Conservation (phyloP, 495 filamentous ascomycete genomes). For the Peziza echinospora region DNA sequence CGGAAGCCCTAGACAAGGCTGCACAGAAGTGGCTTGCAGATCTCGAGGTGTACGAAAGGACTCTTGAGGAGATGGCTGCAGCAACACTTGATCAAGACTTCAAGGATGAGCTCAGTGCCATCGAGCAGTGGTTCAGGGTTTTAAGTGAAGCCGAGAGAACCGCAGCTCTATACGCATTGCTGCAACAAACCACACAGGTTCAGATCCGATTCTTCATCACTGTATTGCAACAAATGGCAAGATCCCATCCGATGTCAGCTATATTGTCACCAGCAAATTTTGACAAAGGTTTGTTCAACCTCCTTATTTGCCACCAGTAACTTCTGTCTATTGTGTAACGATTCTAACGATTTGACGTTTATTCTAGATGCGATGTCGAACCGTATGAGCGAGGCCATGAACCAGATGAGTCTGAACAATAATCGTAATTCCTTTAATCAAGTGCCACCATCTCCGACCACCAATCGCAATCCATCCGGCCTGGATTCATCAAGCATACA, state of each 20-base stretch:
- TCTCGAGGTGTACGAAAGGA: slow-evolving; percentile 94
- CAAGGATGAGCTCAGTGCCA: slow-evolving; percentile 95
- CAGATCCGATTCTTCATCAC: slow-evolving; percentile 99
- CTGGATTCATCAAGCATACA: slow-evolving; percentile 88
- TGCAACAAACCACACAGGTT: slow-evolving; percentile 96
- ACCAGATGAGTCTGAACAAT: slow-evolving; percentile 66
- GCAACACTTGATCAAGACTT: slow-evolving; percentile 97
- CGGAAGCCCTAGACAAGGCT: slow-evolving; percentile 71
- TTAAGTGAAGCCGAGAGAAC: slow-evolving; percentile 91
- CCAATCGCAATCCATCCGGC: slow-evolving; percentile 64
- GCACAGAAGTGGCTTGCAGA: slow-evolving; percentile 97
- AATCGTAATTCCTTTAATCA: slow-evolving; percentile 64
- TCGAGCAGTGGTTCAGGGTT: slow-evolving; percentile 98
- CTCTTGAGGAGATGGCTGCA: slow-evolving; percentile 94
- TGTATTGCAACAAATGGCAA: slow-evolving; percentile 94
- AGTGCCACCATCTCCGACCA: slow-evolving; percentile 44
- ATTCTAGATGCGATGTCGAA: slow-evolving; percentile 83
- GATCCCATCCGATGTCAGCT: slow-evolving; percentile 91
- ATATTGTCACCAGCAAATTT: slow-evolving; percentile 90
- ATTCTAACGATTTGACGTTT: slow-evolving; percentile 7
- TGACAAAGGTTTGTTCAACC: slow-evolving; percentile 54
- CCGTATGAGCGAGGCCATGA: slow-evolving; percentile 92
- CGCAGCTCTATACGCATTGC: slow-evolving; percentile 77
- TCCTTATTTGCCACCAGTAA: too few relatives aligned
- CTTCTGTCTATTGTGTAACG: slow-evolving; percentile 1